Evolutionary conservation across 371 early-diverging fungal species (phyloP), one percentile per base, ranked within the genome.

Genomic region (Furculomyces boomerangus): DNA sequence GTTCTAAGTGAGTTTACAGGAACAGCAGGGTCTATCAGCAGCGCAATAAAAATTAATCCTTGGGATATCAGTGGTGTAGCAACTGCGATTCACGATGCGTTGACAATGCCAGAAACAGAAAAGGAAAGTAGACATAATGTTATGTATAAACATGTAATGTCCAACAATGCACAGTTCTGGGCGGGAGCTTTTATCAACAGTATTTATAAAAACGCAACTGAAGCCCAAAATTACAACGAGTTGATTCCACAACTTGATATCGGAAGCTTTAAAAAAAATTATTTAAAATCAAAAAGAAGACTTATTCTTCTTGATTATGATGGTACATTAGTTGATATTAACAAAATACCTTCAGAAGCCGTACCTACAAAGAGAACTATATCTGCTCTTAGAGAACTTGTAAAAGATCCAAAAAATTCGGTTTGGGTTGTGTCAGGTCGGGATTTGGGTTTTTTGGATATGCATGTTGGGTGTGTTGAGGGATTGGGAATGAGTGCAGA

Each of bases 401-500:
- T 80, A 2, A 65, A 68, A 13, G 86, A 93, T 60, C 84, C 86
- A 25, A 62, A 68, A 8, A 95, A 93, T 70, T 69, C 80, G 31
- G 86, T 93, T n/a, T 93, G 87, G 75, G 75, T 95, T 2, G 88
- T 95, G 27, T 88, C 89, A 31, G 96, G 97, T 1, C 77, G 95
- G 32, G 93, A 93, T 57, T 80, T 87, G 59, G 72, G 73, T 31
- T 77, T 83, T 32, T 63, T 97, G 29, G 85, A 91, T 26, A 62
- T 74, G 13, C 78, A 80, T 71, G 71, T 94, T 48, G 86, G 90
- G 35, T 60, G 74, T 20, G 74, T 93, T 44, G 71, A 71, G 27
- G 75, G 81, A 0, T 68, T 95, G 31, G 90, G 92, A 0, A 64
- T 94, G 22, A 80, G 88, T 60, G 89, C 89, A 22, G 90, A 91